phyloP scores from a whole-genome alignment of 2,329 filamentous ascomycete genomes.

The Paraphoma chrysanthemicola region DNA sequence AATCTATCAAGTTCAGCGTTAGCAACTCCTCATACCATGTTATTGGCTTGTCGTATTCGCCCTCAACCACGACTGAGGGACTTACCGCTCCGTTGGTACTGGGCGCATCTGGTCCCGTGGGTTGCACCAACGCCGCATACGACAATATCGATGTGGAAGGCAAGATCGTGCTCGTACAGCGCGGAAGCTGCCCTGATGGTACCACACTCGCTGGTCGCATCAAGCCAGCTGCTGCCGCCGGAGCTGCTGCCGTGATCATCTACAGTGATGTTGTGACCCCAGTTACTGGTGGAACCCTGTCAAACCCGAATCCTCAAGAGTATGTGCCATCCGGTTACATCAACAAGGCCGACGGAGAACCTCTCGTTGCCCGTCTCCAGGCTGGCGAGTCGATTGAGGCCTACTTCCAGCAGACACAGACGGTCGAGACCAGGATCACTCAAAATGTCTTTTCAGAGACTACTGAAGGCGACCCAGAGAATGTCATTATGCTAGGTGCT shows the following conservation, averaged over 20 bases:
- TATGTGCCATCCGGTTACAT: constrained; percentile 52
- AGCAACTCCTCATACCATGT: constrained; percentile 48
- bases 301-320: constrained; percentile 44
- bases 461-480: constrained; percentile 45
- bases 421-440: constrained; percentile 59
- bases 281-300: constrained; percentile 51
- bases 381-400: constrained; percentile 50
- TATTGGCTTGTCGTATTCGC: constrained; percentile 56
- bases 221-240: constrained; percentile 50
- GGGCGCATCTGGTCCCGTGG: constrained; percentile 49
- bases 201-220: constrained; percentile 51
- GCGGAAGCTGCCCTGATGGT: constrained; percentile 51
- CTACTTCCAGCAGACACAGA: constrained; percentile 54
- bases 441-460: constrained; percentile 52
- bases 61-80: constrained; percentile 55
- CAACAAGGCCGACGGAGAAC: constrained; percentile 52
- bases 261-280: constrained; percentile 49
- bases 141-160: constrained; percentile 46
- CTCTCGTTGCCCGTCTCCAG: constrained; percentile 49
- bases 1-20: constrained; percentile 51
- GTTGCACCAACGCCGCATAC: constrained; percentile 50
- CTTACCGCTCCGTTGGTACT: constrained; percentile 51
- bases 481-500: constrained; percentile 48
- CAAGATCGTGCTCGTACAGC: constrained; percentile 53
- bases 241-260: constrained; percentile 51